These are phyloP conservation scores for Penicillium olsonii DNA, from an alignment of 2,329 filamentous ascomycete genomes.

Conservation along the genomic window DNA sequence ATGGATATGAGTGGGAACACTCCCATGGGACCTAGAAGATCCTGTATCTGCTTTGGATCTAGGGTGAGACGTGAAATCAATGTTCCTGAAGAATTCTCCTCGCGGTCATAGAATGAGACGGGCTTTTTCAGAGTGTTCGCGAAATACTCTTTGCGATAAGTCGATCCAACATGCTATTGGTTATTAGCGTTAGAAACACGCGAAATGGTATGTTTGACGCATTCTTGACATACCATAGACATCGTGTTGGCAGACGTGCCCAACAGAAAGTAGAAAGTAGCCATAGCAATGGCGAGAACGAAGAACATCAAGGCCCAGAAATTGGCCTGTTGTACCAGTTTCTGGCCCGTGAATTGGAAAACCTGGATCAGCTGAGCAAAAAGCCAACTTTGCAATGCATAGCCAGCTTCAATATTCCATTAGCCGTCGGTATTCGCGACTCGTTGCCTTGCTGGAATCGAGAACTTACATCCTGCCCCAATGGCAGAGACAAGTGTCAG, in stretches of 20 bases:
- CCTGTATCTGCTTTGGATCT: slow-evolving; percentile 53
- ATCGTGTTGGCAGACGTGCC: slow-evolving; percentile 50
- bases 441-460: not conserved
- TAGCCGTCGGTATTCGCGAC: not conserved
- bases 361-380: slow-evolving; percentile 53
- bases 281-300: slow-evolving; percentile 52
- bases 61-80: slow-evolving; percentile 51
- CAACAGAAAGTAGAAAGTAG: slow-evolving; percentile 47
- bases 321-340: slow-evolving; percentile 45
- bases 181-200: slow-evolving; percentile 7
- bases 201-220: too few species aligned
- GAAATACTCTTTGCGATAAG: slow-evolving; percentile 37
- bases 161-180: slow-evolving; percentile 33
- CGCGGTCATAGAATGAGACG: slow-evolving; percentile 46
- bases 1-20: slow-evolving; percentile 60
- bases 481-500: not conserved
- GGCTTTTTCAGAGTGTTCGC: slow-evolving; percentile 46
- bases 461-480: slow-evolving; percentile 6
- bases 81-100: slow-evolving; percentile 51
- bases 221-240: slow-evolving; percentile 43
- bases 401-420: slow-evolving; percentile 22
- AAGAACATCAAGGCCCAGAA: slow-evolving; percentile 61
- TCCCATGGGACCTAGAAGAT: slow-evolving; percentile 51
- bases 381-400: slow-evolving; percentile 42
- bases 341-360: slow-evolving; percentile 46